Evolutionary conservation across 192 early-diverging fungal genomes (phyloP), one percentile per base, ranked within the genome.

Genomic region (Ambispora gerdemannii): DNA sequence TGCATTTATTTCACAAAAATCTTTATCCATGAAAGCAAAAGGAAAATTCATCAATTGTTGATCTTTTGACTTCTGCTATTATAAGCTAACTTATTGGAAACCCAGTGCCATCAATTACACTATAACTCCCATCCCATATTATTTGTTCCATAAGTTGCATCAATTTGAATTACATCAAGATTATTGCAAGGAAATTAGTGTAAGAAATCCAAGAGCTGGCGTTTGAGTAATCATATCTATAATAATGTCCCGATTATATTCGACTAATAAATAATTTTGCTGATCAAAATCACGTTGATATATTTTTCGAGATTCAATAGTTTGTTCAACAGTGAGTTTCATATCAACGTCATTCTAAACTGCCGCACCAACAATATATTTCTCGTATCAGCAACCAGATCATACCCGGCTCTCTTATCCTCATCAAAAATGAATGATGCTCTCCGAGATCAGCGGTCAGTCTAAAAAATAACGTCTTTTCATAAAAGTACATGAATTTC

Each of bases 1-100:
- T 64, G 62, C 38, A 64, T 64, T 64, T 38, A 64, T 64, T 24
- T 64, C 6, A 19, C 22, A 11, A 25, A 47, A 64, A 28, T 64
- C 35, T 49, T 64, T 64, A n/a, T 32, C 30, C 0, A 15, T 32
- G 3, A 32, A 33, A 59, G 33, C 33, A 28, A 59, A 11, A 28
- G 30, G 56, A 59, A 59, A 59, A 28, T 59, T 31, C 3, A 11
- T 28, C 10, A 59, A 59, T 27, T 59, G 20, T 28, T 31, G 22
- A 27, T 59, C 28, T 33, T 59, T 59, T 59, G 33, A 59, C 11
- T 4, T 11, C 56, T 34, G 15, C 30, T 32, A 60, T 60, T 60
- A 64, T 6, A 7, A 64, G 22, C 20, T 64, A 64, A 11, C 62
- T 49, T 17, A 64, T 8, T 19, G 62, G 25, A 64, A 64, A 64